phyloP scores from a whole-genome alignment of 176 grass and related monocot genomes.

The Oryza glaberrima region DNA sequence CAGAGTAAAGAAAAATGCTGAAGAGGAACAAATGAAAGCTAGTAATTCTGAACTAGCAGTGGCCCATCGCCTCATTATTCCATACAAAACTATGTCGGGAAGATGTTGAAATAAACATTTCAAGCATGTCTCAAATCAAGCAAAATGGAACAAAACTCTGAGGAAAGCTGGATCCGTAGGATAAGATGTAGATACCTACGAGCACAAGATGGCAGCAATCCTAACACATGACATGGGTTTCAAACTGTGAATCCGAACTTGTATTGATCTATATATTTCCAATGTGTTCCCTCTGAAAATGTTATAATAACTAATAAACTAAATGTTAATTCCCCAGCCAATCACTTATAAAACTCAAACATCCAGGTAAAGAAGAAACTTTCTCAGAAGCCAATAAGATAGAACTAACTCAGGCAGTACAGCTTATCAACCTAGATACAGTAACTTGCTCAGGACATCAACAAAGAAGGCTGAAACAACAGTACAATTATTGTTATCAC shows the following conservation, averaged over 20 bases:
- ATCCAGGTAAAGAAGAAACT: background rate
- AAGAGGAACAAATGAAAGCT: background rate
- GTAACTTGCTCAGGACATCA: conserved; percentile 5
- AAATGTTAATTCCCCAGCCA: background rate
- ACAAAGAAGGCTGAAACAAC: background rate
- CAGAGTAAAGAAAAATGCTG: background rate
- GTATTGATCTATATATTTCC: background rate
- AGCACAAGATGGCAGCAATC: background rate
- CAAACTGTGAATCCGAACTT: background rate
- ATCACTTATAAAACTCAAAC: background rate
- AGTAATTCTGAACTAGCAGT: background rate
- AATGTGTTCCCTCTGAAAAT: background rate
- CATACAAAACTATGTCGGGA: background rate
- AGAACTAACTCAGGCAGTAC: background rate
- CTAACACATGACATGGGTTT: background rate
- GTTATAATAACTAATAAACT: background rate
- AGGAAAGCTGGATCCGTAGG: background rate
- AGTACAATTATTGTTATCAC: background rate
- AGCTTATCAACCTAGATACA: background rate
- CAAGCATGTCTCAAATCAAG: background rate
- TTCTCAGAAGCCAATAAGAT: background rate
- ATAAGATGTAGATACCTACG: background rate
- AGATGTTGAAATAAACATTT: background rate
- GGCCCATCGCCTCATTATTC: background rate
- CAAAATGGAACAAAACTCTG: background rate